Evolutionary conservation across 2,329 filamentous ascomycete genomes (phyloP).

Genomic region (Elsinoe batatas): DNA sequence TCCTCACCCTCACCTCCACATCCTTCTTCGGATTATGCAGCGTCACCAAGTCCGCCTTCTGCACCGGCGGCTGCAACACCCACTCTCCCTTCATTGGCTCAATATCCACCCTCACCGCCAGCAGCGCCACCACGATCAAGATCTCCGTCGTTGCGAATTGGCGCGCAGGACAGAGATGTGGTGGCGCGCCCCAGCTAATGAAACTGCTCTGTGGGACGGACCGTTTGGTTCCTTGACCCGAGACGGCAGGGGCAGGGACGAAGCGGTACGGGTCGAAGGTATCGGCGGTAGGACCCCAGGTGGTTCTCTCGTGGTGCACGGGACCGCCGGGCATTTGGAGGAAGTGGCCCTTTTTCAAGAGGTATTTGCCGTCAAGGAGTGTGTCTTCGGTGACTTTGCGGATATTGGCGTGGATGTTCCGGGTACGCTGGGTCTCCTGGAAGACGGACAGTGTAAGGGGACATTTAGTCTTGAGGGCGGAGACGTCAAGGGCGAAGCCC

Average conservation of each 20-base stretch:
- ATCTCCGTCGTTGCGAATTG: constrained; percentile 24
- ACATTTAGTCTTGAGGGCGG: constrained; percentile 27
- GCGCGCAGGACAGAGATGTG: constrained; percentile 24
- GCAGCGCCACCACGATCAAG: constrained; percentile 21
- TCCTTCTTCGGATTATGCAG: not conserved
- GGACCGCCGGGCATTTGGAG: constrained; percentile 28
- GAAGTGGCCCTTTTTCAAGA: constrained; percentile 28
- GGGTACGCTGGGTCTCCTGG: constrained; percentile 30
- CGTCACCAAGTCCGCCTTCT: not conserved
- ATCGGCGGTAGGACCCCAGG: constrained; percentile 25
- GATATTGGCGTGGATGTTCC: constrained; percentile 21
- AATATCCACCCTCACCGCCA: constrained; percentile 20
- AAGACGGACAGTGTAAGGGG: constrained; percentile 29
- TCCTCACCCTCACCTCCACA: not conserved
- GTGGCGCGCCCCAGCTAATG: constrained; percentile 18
- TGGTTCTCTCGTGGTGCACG: constrained; percentile 22
- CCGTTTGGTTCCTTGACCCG: not conserved
- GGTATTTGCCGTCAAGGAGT: constrained; percentile 26
- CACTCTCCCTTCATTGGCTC: not conserved
- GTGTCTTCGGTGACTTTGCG: constrained; percentile 29
- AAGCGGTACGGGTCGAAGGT: constrained; percentile 21
- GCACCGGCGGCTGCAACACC: not conserved
- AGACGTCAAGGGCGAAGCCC: constrained; percentile 24
- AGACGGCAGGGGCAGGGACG: not conserved
- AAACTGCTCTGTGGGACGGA: constrained; percentile 2